Conservation (phyloP, 2,329 filamentous ascomycete genomes). For the Alternaria tenuissima region DNA sequence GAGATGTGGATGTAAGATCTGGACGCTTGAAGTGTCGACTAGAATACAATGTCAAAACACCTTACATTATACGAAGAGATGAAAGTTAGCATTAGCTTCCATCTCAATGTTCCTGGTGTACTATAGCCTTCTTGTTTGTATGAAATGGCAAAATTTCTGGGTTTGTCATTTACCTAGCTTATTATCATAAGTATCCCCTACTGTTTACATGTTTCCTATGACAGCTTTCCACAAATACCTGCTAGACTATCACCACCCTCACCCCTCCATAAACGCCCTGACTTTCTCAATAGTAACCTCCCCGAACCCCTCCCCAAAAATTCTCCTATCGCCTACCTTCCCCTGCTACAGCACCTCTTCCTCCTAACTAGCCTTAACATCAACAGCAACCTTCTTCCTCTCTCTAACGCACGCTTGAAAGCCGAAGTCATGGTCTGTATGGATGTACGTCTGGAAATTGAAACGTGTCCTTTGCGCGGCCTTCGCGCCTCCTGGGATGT, state of each 20-base stretch:
- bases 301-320: not conserved
- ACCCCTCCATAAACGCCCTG: not conserved
- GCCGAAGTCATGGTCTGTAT: not conserved
- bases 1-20: not conserved
- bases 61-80: not conserved
- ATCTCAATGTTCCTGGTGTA: not conserved
- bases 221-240: not conserved
- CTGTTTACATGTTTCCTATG: not conserved
- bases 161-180: not conserved
- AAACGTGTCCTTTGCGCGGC: not conserved
- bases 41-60: not conserved
- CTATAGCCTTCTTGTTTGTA: not conserved
- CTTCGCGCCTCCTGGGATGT: not conserved
- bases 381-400: not conserved
- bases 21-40: not conserved
- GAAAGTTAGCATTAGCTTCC: not conserved
- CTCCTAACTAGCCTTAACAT: not conserved
- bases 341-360: not conserved
- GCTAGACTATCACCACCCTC: not conserved
- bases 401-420: not conserved
- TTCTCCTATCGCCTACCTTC: not conserved
- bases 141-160: no score
- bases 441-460: not conserved
- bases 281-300: not conserved
- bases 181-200: not conserved